These are phyloP conservation scores for Jackrogersella minutella DNA, from an alignment of 495 filamentous ascomycete species.

Conservation along the genomic window DNA sequence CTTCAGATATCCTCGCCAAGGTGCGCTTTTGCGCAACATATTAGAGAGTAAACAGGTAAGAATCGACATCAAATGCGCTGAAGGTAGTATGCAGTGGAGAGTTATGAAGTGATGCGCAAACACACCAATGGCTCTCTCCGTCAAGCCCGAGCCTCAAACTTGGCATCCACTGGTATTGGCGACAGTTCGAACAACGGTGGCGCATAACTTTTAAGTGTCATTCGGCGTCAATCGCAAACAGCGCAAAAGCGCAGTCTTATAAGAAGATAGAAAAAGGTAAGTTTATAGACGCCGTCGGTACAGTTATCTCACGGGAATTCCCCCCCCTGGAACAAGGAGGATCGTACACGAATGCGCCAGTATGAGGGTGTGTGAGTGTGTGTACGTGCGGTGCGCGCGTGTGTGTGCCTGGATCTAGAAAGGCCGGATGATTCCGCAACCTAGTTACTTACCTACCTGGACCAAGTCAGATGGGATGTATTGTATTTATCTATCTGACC, in stretches of 20 bases:
- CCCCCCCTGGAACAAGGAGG: conserved; percentile 30
- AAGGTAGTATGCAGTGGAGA: neutral
- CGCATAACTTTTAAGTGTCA: conserved; percentile 33
- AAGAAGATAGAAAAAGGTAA: conserved; percentile 20
- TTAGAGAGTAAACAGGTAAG: conserved; percentile 5
- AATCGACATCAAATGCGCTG: conserved; percentile 28
- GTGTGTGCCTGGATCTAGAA: conserved; percentile 30
- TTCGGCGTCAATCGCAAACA: conserved; percentile 28
- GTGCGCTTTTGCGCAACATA: conserved; percentile 28
- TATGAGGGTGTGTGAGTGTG: conserved; percentile 8
- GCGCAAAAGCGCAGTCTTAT: conserved; percentile 24
- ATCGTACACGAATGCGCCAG: conserved; percentile 36
- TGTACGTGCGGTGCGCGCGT: conserved; percentile 6
- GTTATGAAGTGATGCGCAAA: conserved; percentile 31
- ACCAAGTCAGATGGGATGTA: conserved; percentile 11
- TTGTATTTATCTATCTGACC: conserved; percentile 26
- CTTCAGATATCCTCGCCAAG: neutral
- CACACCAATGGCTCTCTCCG: conserved; percentile 19
- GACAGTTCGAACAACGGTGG: conserved; percentile 21
- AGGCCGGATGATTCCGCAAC: conserved; percentile 43
- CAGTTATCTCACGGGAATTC: conserved; percentile 16
- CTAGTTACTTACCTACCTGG: conserved; percentile 17
- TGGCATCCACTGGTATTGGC: conserved; percentile 17
- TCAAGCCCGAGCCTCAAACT: conserved; percentile 28
- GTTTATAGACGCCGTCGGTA: conserved; percentile 7